phyloP scores from a whole-genome alignment of 148 eudicot species.

The Simmondsia chinensis region DNA sequence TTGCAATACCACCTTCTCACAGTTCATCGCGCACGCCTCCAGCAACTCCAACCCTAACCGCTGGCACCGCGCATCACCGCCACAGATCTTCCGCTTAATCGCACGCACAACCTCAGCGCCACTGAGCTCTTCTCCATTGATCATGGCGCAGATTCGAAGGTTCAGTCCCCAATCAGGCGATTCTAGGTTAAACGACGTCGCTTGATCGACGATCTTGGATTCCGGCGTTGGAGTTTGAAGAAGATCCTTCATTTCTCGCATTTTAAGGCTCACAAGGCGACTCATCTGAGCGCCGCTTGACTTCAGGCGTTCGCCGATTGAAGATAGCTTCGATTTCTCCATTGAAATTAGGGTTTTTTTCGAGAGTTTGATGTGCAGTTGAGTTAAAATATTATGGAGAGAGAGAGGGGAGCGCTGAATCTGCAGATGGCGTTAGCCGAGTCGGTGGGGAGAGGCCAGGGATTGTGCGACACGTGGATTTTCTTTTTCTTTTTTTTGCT shows the following conservation, averaged over 20 bases:
- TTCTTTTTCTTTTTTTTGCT: too few species aligned
- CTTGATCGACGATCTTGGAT: slow-evolving; percentile 77
- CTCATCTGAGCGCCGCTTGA: slow-evolving; percentile 59
- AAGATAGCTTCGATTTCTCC: slow-evolving; percentile 63
- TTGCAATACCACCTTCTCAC: too few species aligned
- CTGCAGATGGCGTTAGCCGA: too few species aligned
- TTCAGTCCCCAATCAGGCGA: slow-evolving; percentile 87
- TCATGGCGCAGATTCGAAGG: slow-evolving; percentile 61
- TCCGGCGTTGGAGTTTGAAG: slow-evolving; percentile 70
- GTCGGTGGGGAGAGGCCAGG: too few species aligned
- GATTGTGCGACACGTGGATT: too few species aligned
- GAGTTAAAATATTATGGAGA: too few species aligned
- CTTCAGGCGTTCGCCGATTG: slow-evolving; percentile 66
- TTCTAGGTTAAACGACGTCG: slow-evolving; percentile 43
- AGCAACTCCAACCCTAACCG: slow-evolving; percentile 55
- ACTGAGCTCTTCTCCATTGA: slow-evolving; percentile 42
- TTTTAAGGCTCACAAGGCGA: slow-evolving; percentile 46
- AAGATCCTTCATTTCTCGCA: slow-evolving; percentile 42
- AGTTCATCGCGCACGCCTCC: slow-evolving; percentile 69
- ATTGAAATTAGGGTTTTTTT: slow-evolving; percentile 3
- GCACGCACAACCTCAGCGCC: slow-evolving; percentile 64
- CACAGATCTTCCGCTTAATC: slow-evolving; percentile 54
- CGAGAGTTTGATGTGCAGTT: not conserved
- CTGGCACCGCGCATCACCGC: slow-evolving; percentile 17
- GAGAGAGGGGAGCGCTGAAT: too few species aligned